Base-by-base conservation (phyloP, 768 basidiomycete species). In the Kwoniella newhampshirensis region DNA sequence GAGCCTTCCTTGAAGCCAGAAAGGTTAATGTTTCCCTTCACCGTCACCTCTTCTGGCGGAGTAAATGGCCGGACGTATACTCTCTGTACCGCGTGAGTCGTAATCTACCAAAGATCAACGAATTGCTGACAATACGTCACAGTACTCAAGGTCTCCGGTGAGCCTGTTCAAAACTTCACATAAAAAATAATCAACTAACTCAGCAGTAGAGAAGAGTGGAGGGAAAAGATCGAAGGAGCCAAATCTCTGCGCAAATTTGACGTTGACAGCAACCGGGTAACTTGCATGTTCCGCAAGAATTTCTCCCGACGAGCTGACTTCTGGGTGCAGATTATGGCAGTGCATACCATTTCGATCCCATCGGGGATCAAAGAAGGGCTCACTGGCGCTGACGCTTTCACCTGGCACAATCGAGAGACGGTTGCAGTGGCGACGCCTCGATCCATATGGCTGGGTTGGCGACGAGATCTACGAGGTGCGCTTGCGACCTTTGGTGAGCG, bases 21-120 rank as follows among this genome's bases (percentile, higher is more conserved):
- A 47, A 43, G 68, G 54, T 46, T 73, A 49, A 70, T 73, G 68
- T 73, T 61, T 42, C 71, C 71, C 3, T 70, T 73, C 46, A 73
- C 71, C 1, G 56, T 73, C 15, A 53, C 64, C 3, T 59, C 64
- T 3, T 50, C 59, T 15, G 56, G 39, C 3, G 54, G 51, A 15
- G 27, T 30, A 13, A 60, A 58, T n/a, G 61, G 60, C 1, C 35
- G 62, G 36, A 58, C 66, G 18, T 70, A 68, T 55, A 70, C 71
- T 0, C 61, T 73, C 9, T 73, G 71, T 40, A 63, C 66, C 0
- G 60, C 66, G 54, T 64, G 50, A 55, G 64, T 60, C 21, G 25
- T 12, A 15, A 6, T 12, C 5, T 20, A 26, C 20, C 21, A 18
- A 4, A 48, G 46, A 12, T 7, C 7, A 21, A 51, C 13, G 37